phyloP scores from a whole-genome alignment of 2,329 filamentous ascomycete genomes.

The Pseudocercospora macadamiae region DNA sequence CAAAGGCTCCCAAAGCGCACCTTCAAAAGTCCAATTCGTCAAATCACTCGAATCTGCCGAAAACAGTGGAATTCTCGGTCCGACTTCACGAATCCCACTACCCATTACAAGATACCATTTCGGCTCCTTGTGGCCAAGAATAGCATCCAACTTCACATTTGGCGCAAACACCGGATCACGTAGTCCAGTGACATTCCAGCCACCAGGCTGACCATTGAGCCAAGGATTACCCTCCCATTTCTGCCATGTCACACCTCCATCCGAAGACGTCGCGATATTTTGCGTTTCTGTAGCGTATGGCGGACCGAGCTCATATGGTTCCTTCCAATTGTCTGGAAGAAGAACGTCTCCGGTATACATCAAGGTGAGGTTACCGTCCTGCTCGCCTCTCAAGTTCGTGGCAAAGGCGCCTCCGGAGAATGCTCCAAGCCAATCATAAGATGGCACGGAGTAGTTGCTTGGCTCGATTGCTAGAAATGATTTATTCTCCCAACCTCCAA shows the following conservation, averaged over 20 bases:
- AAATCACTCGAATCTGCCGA: constrained; percentile 44
- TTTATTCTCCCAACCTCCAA: constrained; percentile 49
- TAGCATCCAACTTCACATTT: constrained; percentile 42
- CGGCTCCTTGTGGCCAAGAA: constrained; percentile 43
- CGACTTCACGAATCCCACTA: constrained; percentile 47
- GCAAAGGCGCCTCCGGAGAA: constrained; percentile 55
- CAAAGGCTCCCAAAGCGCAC: constrained; percentile 46
- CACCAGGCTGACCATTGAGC: constrained; percentile 41
- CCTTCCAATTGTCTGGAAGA: constrained; percentile 47
- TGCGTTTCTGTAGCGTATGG: constrained; percentile 41
- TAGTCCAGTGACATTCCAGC: constrained; percentile 46
- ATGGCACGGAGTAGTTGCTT: constrained; percentile 38
- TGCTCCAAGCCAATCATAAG: constrained; percentile 53
- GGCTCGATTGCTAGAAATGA: constrained; percentile 42
- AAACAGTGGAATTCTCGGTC: constrained; percentile 48
- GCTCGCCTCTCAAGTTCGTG: constrained; percentile 48
- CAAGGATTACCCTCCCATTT: constrained; percentile 49
- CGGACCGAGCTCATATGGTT: constrained; percentile 46
- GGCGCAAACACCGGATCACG: constrained; percentile 36
- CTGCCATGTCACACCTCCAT: constrained; percentile 50
- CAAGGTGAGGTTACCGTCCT: constrained; percentile 46
- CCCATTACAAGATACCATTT: constrained; percentile 47
- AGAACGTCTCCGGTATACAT: constrained; percentile 51
- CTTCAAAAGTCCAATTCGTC: constrained; percentile 48
- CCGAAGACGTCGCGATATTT: constrained; percentile 46